Conservation (phyloP, 2,329 filamentous ascomycete genomes). For the Epichloe elymi region DNA sequence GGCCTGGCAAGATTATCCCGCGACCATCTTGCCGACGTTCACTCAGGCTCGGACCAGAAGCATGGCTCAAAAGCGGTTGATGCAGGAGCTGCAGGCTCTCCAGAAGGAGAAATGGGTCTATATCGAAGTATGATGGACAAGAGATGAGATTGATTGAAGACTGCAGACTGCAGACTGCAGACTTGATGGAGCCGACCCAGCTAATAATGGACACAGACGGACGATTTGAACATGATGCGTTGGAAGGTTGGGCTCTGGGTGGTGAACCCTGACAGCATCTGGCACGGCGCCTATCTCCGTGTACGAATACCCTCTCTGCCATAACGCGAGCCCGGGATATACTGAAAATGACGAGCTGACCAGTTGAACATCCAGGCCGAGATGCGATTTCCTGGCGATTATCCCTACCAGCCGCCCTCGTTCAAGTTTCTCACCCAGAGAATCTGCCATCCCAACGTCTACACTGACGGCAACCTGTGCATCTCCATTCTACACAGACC, state of each 20-base stretch:
- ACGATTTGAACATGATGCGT: slow-evolving; percentile 70
- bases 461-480: slow-evolving; percentile 78
- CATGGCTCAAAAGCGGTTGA: slow-evolving; percentile 59
- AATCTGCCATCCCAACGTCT: slow-evolving; percentile 89
- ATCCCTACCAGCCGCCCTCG: slow-evolving; percentile 77
- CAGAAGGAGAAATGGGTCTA: slow-evolving; percentile 88
- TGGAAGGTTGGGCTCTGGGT: slow-evolving; percentile 88
- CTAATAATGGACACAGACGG: slow-evolving; percentile 36
- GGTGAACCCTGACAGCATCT: slow-evolving; percentile 80
- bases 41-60: slow-evolving; percentile 2
- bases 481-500: slow-evolving; percentile 93
- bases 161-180: not conserved
- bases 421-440: slow-evolving; percentile 68
- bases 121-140: slow-evolving; percentile 51
- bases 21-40: not conserved
- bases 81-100: slow-evolving; percentile 75
- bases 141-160: not conserved
- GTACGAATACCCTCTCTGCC: slow-evolving; percentile 17
- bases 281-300: slow-evolving; percentile 86
- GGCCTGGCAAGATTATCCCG: not conserved
- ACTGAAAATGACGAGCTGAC: not conserved
- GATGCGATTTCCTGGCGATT: slow-evolving; percentile 79
- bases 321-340: slow-evolving; percentile 4
- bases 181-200: not conserved
- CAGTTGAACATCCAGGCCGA: slow-evolving; percentile 41